Evolutionary conservation across 1,284 basidiomycete genomes (phyloP).

Genomic region (Naganishia sp.): DNA sequence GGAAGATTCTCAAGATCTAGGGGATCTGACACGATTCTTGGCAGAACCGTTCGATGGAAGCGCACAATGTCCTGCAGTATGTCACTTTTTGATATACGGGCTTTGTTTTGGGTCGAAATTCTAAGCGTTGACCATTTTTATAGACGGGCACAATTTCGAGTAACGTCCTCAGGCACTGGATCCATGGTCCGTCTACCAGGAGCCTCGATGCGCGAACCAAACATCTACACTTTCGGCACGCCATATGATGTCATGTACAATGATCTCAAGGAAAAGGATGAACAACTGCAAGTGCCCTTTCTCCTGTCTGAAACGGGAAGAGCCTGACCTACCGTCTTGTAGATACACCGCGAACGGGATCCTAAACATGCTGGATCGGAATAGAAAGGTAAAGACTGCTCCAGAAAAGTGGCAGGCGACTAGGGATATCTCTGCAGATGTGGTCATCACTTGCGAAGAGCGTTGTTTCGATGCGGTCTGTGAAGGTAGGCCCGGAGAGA

Average conservation of each 20-base stretch:
- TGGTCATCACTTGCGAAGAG: slow-evolving; percentile 99
- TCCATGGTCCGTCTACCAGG: slow-evolving; percentile 95
- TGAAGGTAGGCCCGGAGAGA: slow-evolving; percentile 68
- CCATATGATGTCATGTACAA: slow-evolving; percentile 96
- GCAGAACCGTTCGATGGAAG: slow-evolving; percentile 99
- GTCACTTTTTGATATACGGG: slow-evolving; percentile 47
- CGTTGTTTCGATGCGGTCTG: slow-evolving; percentile 98
- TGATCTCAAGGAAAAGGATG: slow-evolving; percentile 84
- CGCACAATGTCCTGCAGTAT: slow-evolving; percentile 84
- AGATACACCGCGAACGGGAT: slow-evolving; percentile 95
- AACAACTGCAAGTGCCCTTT: slow-evolving; percentile 66
- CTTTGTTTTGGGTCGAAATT: slow-evolving; percentile 16
- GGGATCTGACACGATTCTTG: slow-evolving; percentile 9
- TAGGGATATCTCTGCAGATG: slow-evolving; percentile 73
- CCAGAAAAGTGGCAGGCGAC: slow-evolving; percentile 97
- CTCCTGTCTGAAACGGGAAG: not conserved
- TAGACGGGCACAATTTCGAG: slow-evolving; percentile 79
- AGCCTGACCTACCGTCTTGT: not conserved
- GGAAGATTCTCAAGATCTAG: slow-evolving; percentile 3
- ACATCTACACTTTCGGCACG: slow-evolving; percentile 97
- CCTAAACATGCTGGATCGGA: slow-evolving; percentile 96
- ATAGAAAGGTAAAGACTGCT: slow-evolving; percentile 85
- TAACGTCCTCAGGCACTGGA: slow-evolving; percentile 93
- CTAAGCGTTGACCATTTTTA: not conserved
- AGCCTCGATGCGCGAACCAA: slow-evolving; percentile 94